Percentiles rank a stretch among this genome's conserved stretches.
Conservation (phyloP, 1,139 yeast genomes). For the Protomyces inouyei region DNA sequence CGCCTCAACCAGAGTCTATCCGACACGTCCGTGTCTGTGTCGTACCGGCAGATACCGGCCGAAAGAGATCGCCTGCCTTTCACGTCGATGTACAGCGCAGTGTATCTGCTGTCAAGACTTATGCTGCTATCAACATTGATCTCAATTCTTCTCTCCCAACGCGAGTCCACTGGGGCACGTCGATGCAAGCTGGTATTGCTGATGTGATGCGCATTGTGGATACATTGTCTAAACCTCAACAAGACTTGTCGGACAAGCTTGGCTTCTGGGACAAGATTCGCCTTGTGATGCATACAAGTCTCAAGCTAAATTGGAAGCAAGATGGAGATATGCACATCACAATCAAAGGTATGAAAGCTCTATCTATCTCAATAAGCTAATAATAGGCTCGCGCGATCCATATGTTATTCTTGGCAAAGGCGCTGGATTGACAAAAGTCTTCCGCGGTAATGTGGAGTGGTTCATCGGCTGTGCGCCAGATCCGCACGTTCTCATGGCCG, state of each 20-base stretch:
- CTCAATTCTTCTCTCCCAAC: slow-evolving; percentile 58
- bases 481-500: slow-evolving; percentile 57
- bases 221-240: slow-evolving; percentile 71
- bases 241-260: slow-evolving; percentile 76
- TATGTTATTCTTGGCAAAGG: slow-evolving; percentile 62
- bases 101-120: slow-evolving; percentile 68
- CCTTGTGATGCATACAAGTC: slow-evolving; percentile 54
- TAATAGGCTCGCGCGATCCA: slow-evolving; percentile 63
- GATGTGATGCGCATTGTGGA: slow-evolving; percentile 76
- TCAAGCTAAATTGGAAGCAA: slow-evolving; percentile 47
- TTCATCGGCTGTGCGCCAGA: slow-evolving; percentile 58
- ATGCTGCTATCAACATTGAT: slow-evolving; percentile 54
- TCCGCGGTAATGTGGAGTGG: slow-evolving; percentile 62
- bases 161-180: slow-evolving; percentile 78
- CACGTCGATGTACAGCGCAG: slow-evolving; percentile 69
- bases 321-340: slow-evolving; percentile 47
- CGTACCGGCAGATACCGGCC: slow-evolving; percentile 45
- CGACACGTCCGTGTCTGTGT: slow-evolving; percentile 62
- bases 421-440: slow-evolving; percentile 76
- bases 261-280: slow-evolving; percentile 81
- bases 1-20: slow-evolving; percentile 45
- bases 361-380: background rate
- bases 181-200: slow-evolving; percentile 77
- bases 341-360: slow-evolving; percentile 40
- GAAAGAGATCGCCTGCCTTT: slow-evolving; percentile 44